A percentile compares a stretch with the other conserved stretches of the same genome.
Evolutionary conservation across 257 asterid genomes (phyloP).

Genomic region (Solanum corneliomulleri): DNA sequence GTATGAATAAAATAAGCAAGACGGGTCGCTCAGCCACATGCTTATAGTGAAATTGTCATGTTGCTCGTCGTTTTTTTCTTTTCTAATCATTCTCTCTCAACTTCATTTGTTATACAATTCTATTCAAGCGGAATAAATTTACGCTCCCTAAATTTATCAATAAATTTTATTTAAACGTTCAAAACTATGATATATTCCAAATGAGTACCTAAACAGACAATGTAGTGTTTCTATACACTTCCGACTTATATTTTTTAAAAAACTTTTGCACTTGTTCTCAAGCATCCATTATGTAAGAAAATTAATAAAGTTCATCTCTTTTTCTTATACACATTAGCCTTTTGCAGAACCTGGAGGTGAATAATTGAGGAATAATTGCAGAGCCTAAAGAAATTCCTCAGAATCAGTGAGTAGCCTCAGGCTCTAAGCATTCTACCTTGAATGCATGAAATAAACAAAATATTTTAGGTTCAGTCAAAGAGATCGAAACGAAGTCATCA

Average conservation of each 20-base stretch:
- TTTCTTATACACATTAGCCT: background rate
- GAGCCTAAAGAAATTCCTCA: background rate
- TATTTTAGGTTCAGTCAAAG: background rate
- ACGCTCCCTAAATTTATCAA: background rate
- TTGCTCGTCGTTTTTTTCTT: background rate
- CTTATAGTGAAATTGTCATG: background rate
- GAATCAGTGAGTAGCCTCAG: background rate
- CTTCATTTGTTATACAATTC: background rate
- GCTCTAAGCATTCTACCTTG: background rate
- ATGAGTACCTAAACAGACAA: background rate
- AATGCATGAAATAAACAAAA: background rate
- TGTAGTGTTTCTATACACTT: background rate
- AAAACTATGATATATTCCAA: background rate
- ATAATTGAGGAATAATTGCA: background rate
- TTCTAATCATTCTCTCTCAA: background rate
- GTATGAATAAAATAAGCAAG: background rate
- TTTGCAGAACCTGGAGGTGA: background rate
- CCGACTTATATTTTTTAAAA: accelerated
- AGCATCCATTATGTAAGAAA: background rate
- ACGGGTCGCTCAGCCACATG: background rate
- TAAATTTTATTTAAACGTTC: background rate
- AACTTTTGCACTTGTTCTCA: background rate
- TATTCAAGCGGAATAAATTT: background rate
- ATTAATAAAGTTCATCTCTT: background rate
- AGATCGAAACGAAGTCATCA: background rate